Evolutionary conservation across 2,329 filamentous ascomycete species (phyloP), one percentile per base, ranked within the genome.

Genomic region (Apiospora malaysiana): DNA sequence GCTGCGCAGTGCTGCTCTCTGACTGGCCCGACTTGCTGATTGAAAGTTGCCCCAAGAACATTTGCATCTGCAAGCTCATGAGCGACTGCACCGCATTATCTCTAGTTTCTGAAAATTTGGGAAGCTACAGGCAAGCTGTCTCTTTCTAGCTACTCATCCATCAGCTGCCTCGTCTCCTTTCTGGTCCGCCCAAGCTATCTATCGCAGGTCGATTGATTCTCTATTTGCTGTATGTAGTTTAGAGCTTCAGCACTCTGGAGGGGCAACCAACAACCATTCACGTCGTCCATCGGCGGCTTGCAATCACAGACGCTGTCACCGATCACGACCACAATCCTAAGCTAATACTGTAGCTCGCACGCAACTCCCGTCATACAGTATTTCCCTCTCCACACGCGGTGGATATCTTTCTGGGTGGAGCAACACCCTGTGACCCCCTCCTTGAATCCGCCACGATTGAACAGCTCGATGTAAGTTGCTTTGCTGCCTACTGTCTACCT

Each of bases 31-130:
- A 21, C 46, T 40, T 25, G 67, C n/a, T 51, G 25, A 25, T 46
- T 67, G 56, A 63, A 21, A n/a, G 56, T 63, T 63, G 56, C 32
- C 32, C 56, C 56, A 40, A 72, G 72, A 75, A 81, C 81, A 77
- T 77, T 79, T 79, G 79, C 82, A 82, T 77, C 79, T 82, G 80
- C 80, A 81, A 72, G 72, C 76, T 77, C 73, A 71, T 56, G 79
- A 71, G 74, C 74, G 72, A 72, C 51, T 70, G 69, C 69, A 73
- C 67, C 73, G 72, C 73, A 75, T 70, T 73, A 75, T 70, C 66
- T 70, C 74, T 70, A 69, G 72, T 72, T 63, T 63, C 16, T n/a
- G 32, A 40, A 63, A 63, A 40, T 14, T 18, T 63, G 8, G 6
- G 16, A 63, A 40, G 27, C 32, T 63, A 27, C 32, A 40, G n/a